Evolutionary conservation across 164 flowering plant species (phyloP), one percentile per base, ranked within the genome.

Genomic region (Warburgia ugandensis): DNA sequence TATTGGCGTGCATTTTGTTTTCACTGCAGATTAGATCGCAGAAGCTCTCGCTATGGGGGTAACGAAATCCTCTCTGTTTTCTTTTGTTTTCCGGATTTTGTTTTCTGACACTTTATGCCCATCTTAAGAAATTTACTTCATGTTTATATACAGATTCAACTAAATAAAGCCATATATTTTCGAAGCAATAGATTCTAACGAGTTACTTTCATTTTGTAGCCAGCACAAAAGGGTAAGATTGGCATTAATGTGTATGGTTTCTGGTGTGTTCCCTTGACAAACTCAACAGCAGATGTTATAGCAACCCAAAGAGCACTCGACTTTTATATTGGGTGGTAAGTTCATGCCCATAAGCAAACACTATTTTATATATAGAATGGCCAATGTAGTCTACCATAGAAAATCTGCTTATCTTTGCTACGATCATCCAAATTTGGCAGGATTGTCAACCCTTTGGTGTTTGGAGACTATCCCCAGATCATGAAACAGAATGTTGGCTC

Each of bases 391-490:
- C 43, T 5, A 16, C 7, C 2, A 22, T 12, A 3, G 19, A 6
- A 13, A 14, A 5, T 7, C 3, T 39, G 20, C 4, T 39, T 39
- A 22, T 13, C 5, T 39, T 2, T 14, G 7, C 16, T 39, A 22
- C 16, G 20, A 39, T 39, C 21, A 16, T 39, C 43, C 43, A 14
- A 39, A 3, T 13, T 16, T 22, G 60, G 52, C 54, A 80, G 86
- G 86, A 49, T 58, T 46, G 3, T 73, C 30, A 16, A 70, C 29
- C 88, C 84, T 4, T 40, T 84, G 46, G 58, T 75, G 11, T 61
- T 37, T 57, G 96, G 96, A 45, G 85, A 77, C 43, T 84, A 87
- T 56, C 91, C 88, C 0, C 35, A 59, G 16, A 46, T 37, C 44
- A 79, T 83, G 91, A 80, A 66, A 57, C 52, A 55, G 50, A 70